phyloP scores from a whole-genome alignment of 2,329 filamentous ascomycete genomes.

The Xylaria sp. region DNA sequence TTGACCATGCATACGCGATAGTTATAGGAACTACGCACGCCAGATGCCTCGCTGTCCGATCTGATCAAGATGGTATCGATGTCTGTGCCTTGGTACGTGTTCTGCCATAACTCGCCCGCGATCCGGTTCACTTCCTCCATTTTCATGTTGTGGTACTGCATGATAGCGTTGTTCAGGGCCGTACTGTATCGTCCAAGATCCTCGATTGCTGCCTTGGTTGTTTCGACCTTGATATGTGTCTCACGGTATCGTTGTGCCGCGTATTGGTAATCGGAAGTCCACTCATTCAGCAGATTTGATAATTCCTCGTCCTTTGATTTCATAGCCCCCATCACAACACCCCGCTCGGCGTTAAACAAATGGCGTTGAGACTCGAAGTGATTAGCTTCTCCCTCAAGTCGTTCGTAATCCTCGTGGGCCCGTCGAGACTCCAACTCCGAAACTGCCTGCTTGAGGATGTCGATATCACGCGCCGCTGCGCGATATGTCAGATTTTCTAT shows the following conservation, averaged over 20 bases:
- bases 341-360: slow-evolving; percentile 64
- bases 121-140: slow-evolving; percentile 98
- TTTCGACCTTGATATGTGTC: slow-evolving; percentile 82
- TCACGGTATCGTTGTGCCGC: slow-evolving; percentile 77
- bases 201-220: slow-evolving; percentile 87
- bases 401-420: slow-evolving; percentile 74
- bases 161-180: slow-evolving; percentile 91
- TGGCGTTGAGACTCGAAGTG: slow-evolving; percentile 63
- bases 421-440: slow-evolving; percentile 69
- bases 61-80: slow-evolving; percentile 95
- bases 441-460: slow-evolving; percentile 65
- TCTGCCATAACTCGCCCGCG: slow-evolving; percentile 92
- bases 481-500: slow-evolving; percentile 84
- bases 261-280: slow-evolving; percentile 80
- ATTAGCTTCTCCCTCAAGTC: slow-evolving; percentile 64
- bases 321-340: slow-evolving; percentile 70
- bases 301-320: slow-evolving; percentile 82
- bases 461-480: slow-evolving; percentile 63
- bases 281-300: slow-evolving; percentile 66
- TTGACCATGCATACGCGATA: slow-evolving; percentile 98
- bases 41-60: slow-evolving; percentile 73
- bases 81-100: slow-evolving; percentile 93
- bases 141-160: slow-evolving; percentile 93
- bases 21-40: slow-evolving; percentile 81
- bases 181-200: slow-evolving; percentile 77